phyloP scores from a whole-genome alignment of 768 basidiomycete genomes.

The Lactarius hatsudake region DNA sequence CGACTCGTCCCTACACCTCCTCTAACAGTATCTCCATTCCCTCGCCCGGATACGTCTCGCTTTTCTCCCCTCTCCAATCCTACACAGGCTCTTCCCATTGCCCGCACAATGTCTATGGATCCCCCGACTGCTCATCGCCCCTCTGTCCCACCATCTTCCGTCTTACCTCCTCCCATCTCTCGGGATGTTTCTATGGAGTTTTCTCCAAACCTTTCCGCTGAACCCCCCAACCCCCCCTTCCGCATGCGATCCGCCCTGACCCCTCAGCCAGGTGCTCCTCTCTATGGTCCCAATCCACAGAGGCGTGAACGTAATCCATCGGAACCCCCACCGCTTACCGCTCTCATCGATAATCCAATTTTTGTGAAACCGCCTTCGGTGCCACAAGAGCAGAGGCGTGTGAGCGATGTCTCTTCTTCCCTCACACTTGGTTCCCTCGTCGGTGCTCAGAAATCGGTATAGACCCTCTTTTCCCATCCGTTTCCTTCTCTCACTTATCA shows the following conservation, averaged over 20 bases:
- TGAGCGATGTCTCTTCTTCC: slow-evolving; percentile 10
- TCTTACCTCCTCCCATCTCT: slow-evolving; percentile 36
- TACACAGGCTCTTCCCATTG: slow-evolving; percentile 26
- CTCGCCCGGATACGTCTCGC: slow-evolving; percentile 25
- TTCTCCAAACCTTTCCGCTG: slow-evolving; percentile 31
- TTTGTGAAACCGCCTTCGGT: slow-evolving; percentile 61
- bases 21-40: slow-evolving; percentile 24
- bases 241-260: slow-evolving; percentile 69
- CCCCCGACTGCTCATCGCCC: slow-evolving; percentile 38
- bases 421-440: slow-evolving; percentile 33
- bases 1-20: slow-evolving; percentile 19
- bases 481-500: slow-evolving; percentile 6
- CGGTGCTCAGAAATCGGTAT: slow-evolving; percentile 27
- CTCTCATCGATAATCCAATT: slow-evolving; percentile 61
- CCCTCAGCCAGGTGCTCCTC: slow-evolving; percentile 53
- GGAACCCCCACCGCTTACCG: slow-evolving; percentile 65
- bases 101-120: slow-evolving; percentile 74
- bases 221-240: slow-evolving; percentile 46
- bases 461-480: not conserved
- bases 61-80: slow-evolving; percentile 11
- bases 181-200: slow-evolving; percentile 45
- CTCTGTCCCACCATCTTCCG: slow-evolving; percentile 26
- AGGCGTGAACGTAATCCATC: slow-evolving; percentile 51
- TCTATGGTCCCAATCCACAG: slow-evolving; percentile 43
- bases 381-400: slow-evolving; percentile 28